phyloP scores from a whole-genome alignment of 805 yeast species.

The Groenewaldozyma salmanticensis region DNA sequence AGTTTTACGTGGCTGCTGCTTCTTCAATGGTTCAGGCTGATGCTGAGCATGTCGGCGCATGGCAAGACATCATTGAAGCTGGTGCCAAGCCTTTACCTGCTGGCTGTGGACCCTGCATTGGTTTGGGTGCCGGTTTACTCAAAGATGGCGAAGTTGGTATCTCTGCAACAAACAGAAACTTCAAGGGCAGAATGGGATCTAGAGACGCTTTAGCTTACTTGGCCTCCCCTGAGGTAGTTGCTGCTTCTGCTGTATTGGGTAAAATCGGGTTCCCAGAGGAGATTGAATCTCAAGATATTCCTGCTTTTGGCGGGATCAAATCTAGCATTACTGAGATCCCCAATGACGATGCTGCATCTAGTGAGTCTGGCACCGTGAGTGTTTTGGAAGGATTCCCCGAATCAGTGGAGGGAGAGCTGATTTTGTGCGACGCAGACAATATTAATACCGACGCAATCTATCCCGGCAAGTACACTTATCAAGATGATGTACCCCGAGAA shows the following conservation, averaged over 20 bases:
- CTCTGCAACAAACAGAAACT: slow-evolving; percentile 96
- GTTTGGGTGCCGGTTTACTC: slow-evolving; percentile 86
- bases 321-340: slow-evolving; percentile 27
- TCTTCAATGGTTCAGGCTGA: slow-evolving; percentile 87
- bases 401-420: slow-evolving; percentile 79
- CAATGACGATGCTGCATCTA: slow-evolving; percentile 18
- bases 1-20: slow-evolving; percentile 96
- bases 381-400: slow-evolving; percentile 88
- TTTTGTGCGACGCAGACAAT: slow-evolving; percentile 88
- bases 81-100: slow-evolving; percentile 95
- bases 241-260: slow-evolving; percentile 96
- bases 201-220: slow-evolving; percentile 91
- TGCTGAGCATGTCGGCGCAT: slow-evolving; percentile 85
- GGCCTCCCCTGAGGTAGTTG: slow-evolving; percentile 97
- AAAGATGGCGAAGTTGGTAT: slow-evolving; percentile 97
- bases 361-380: slow-evolving; percentile 36
- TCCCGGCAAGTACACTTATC: slow-evolving; percentile 98
- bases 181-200: slow-evolving; percentile 99
- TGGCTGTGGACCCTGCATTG: slow-evolving; percentile 99
- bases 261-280: slow-evolving; percentile 90
- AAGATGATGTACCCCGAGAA: slow-evolving; percentile 89
- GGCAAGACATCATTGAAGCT: slow-evolving; percentile 82
- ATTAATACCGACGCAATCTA: slow-evolving; percentile 96
- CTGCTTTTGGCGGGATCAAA: slow-evolving; percentile 45
- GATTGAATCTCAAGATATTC: slow-evolving; percentile 48